Conservation (phyloP, 1,139 yeast genomes). For the Yamadazyma dendronema region DNA sequence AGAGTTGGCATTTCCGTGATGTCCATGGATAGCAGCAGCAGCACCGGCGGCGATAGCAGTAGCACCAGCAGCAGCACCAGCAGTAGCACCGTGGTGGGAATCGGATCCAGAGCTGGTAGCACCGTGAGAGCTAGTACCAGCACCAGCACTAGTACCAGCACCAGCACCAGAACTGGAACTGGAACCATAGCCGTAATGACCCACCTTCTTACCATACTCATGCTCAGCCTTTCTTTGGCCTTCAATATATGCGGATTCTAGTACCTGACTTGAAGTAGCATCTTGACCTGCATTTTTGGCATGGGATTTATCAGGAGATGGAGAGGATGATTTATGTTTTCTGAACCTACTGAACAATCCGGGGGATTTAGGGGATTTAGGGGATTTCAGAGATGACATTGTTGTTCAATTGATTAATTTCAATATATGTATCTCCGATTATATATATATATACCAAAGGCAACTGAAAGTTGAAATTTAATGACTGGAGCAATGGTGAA, state of each 20-base stretch:
- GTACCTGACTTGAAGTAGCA: conserved; percentile 4
- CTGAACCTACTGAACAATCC: conserved; percentile 26
- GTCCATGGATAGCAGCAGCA: not conserved
- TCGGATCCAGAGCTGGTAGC: not conserved
- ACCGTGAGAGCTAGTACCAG: not conserved
- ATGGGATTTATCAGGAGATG: conserved; percentile 5
- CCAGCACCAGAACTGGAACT: too few relatives aligned
- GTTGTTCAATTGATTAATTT: too few relatives aligned
- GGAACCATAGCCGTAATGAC: conserved; percentile 15
- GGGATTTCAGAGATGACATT: not conserved
- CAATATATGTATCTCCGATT: not conserved
- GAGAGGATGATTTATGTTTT: conserved; percentile 22
- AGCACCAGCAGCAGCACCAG: not conserved
- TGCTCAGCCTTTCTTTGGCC: conserved; percentile 22
- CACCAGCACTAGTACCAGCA: too few relatives aligned
- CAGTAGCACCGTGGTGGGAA: not conserved
- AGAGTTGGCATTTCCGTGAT: not conserved
- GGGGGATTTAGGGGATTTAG: conserved; percentile 11
- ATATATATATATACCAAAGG: not conserved
- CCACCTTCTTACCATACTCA: conserved; percentile 13
- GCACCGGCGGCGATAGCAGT: not conserved
- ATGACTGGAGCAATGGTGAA: conserved; percentile 11
- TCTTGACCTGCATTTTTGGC: not conserved
- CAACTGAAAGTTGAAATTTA: conserved; percentile 4
- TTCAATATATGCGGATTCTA: conserved; percentile 23